Base-by-base conservation (phyloP, 768 basidiomycete genomes). In the Lactarius pseudohatsudake region DNA sequence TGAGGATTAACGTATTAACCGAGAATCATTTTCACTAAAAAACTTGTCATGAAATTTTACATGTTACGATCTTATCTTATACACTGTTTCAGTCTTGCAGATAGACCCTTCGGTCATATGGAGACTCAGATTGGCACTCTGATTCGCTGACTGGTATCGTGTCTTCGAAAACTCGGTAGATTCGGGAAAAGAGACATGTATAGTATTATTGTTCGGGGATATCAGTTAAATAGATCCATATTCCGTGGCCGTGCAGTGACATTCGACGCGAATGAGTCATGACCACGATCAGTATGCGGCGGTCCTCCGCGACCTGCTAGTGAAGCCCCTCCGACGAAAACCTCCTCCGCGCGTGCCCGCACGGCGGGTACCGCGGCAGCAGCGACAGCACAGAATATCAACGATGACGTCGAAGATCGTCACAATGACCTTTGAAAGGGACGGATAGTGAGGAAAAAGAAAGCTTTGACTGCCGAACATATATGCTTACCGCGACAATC, bases 361-460 rank as follows among this genome's bases (percentile, higher is more conserved):
- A 30, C 71, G 72, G 32, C 76, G 61, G n/a, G 36, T 43, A 22
- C 72, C 53, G 67, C 62, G 76, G 72, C 62, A 77, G 72, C 77
- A 80, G 64, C 75, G 75, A 72, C 80, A 80, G 72, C 79, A 81
- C 15, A 81, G 64, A 64, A 81, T 78, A 62, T 81, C 88, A 58
- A 77, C 66, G 64, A 90, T 85, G 45, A 86, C 72, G 71, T 89
- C 80, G 70, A 87, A 84, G 64, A 89, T 88, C 0, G 86, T 84
- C 11, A 87, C 84, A 56, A 89, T 79, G 47, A 89, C 77, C 89
- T 90, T 68, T 10, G 0, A 15, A 58, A 26, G 15, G 15, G 3
- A 41, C 30, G 28, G 16, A 9, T 10, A 18, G 30, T 22, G 30
- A 32, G 3, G 13, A 36, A 9, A 28, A 28, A 28, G 26, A 28